Conservation (phyloP, 306 rosid species). For the Medicago lupulina region DNA sequence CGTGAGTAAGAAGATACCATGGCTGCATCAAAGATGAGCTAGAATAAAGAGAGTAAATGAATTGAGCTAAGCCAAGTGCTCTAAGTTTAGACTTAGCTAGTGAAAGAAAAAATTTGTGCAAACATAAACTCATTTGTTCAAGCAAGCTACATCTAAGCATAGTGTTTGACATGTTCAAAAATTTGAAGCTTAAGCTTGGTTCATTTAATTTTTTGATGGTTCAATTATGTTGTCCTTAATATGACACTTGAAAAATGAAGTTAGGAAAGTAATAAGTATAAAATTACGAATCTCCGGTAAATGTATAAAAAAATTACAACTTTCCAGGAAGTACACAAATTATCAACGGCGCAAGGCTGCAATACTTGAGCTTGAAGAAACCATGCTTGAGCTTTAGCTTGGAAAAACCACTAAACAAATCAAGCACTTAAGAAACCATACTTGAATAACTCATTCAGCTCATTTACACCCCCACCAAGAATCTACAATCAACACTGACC, state of each 20-base stretch:
- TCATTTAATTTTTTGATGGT: not conserved
- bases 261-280: not conserved
- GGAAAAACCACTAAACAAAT: not conserved
- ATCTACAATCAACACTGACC: not conserved
- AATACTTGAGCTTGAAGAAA: not conserved
- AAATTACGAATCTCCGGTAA: not conserved
- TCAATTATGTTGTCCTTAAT: not conserved
- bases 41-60: not conserved
- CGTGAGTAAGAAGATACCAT: not conserved
- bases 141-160: not conserved
- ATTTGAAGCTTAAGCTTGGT: not conserved
- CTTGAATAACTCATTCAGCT: not conserved
- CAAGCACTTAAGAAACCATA: not conserved
- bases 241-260: not conserved
- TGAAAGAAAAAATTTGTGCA: not conserved
- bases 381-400: not conserved
- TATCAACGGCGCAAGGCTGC: not conserved
- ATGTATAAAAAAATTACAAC: conserved; percentile 17
- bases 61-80: not conserved
- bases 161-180: not conserved
- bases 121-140: conserved; percentile 1
- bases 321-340: not conserved
- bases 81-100: conserved; percentile 9
- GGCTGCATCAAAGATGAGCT: conserved; percentile 18
- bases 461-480: not conserved